These are phyloP conservation scores for Beauveria rudraprayagi DNA, from an alignment of 2,329 filamentous ascomycete genomes.

Conservation along the genomic window DNA sequence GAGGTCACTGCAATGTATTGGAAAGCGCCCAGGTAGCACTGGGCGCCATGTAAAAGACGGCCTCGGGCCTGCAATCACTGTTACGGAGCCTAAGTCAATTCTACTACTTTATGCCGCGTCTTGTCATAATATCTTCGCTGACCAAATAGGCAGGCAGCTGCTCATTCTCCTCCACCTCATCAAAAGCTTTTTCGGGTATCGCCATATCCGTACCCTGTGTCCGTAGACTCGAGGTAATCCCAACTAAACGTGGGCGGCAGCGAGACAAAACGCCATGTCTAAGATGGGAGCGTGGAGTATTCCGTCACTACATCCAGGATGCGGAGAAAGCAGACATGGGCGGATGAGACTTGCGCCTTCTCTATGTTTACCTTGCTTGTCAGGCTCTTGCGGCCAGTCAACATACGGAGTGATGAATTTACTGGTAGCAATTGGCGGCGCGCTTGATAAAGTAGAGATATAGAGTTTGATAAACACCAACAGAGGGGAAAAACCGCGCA, in stretches of 20 bases:
- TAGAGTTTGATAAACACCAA: background rate
- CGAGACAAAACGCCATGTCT: slow-evolving; percentile 9
- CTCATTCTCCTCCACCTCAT: background rate
- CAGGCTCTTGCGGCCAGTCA: too few species aligned
- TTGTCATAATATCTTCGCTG: background rate
- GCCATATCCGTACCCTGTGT: too few species aligned
- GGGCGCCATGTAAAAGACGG: background rate
- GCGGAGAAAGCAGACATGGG: background rate
- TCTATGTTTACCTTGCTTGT: too few species aligned
- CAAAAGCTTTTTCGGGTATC: background rate
- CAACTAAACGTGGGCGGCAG: background rate
- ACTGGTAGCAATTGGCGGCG: too few species aligned
- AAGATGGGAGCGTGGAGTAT: background rate
- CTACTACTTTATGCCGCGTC: background rate
- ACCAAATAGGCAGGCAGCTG: too few species aligned
- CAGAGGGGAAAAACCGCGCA: background rate
- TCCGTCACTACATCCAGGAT: too few species aligned
- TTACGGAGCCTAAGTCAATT: background rate
- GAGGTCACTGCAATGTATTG: background rate
- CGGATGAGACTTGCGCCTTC: too few species aligned
- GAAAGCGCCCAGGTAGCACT: background rate
- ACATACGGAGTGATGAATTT: too few species aligned
- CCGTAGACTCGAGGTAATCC: too few species aligned
- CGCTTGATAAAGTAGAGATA: background rate
- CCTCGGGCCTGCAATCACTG: background rate